Base-by-base conservation (phyloP, 2,329 filamentous ascomycete genomes). In the Ophiostoma ips region DNA sequence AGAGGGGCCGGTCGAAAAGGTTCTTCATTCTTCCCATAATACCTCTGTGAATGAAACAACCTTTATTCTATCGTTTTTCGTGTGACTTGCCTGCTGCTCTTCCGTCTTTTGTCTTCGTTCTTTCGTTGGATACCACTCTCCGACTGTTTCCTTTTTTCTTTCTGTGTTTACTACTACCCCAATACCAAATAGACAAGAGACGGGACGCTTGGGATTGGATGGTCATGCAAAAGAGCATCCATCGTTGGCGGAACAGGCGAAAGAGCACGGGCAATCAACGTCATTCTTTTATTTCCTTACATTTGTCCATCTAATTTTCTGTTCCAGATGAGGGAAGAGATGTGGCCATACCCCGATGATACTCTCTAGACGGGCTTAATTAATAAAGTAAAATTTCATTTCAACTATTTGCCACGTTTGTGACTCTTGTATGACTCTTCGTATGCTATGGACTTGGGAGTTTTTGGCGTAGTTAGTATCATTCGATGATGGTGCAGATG, bases 241-340 rank as follows among this genome's bases (percentile, higher is more conserved):
- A 43, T 16, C 24, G 37, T 15, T 6, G 21, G 13, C 21, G 19
- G 3, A 12, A 41, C 15, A 18, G 28, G 15, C 21, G 40, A 21
- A n/a, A 31, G 15, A 18, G 3, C 24, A 28, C 24, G 8, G 24
- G 24, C 24, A 28, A 28, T 28, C 8, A 28, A 4, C 3, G 24
- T 24, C 24, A 43, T 43, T 30, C 40, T 43, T 43, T 43, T 30
- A 30, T 30, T 43, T 43, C 24, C 40, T 18, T 43, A 30, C 59
- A 55, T 62, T 64, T 52, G 53, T 59, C 61, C 60, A 62, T 61
- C 61, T 59, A 61, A 60, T 58, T 60, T 61, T 63, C 56, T 56
- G 55, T 56, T 57, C 52, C 53, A 16, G 51, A 55, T 51, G 53
- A 54, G 52, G 53, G 56, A 54, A 55, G 51, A 56, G 57, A 54